Base-by-base conservation (phyloP, 805 yeast species). In the Candida taoyuanica region DNA sequence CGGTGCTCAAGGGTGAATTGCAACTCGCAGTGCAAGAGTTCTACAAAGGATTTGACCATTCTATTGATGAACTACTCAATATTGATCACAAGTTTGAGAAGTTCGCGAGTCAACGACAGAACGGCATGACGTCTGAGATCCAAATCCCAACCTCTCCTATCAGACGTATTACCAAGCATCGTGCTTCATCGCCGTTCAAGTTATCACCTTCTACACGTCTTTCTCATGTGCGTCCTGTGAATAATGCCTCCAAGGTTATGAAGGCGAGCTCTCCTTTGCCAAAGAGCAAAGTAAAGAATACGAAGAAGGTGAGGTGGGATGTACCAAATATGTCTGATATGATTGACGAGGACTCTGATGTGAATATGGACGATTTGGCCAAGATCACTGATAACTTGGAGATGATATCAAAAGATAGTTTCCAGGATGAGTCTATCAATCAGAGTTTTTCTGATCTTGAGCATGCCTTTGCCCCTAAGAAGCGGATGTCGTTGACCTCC, bases 231-330 rank as follows among this genome's bases (percentile, higher is more conserved):
- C 49, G 45, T 20, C 43, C 45, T 5, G 9, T 38, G 1, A 28
- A 9, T 5, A 37, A 38, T 30, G 26, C 33, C 27, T 33, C 53
- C 13, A 50, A 41, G 19, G 31, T 53, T 3, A 14, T 40, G 5
- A 53, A 48, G 31, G 29, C 34, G 5, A 27, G 46, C 16, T 36
- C 51, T 4, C 48, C 49, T 9, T 29, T 49, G 3, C 50, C 53
- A 3, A 40, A 41, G 9, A 37, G 43, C 12, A 33, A 35, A 30
- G 14, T 36, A 20, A 63, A 59, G 41, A 48, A 49, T 9, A 32
- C 55, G 11, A 70, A 70, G 37, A 70, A 64, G 41, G 77, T 73
- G 2, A 62, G 75, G 44, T 71, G 75, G 73, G 67, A 66, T 41
- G 63, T 64, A 11, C 69, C 68, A 3, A 50, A 49, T 33, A 26